Evolutionary conservation across 352 stramenopile genomes (phyloP), one percentile per base, ranked within the genome.

Genomic region (Saprolegnia parasitica): DNA sequence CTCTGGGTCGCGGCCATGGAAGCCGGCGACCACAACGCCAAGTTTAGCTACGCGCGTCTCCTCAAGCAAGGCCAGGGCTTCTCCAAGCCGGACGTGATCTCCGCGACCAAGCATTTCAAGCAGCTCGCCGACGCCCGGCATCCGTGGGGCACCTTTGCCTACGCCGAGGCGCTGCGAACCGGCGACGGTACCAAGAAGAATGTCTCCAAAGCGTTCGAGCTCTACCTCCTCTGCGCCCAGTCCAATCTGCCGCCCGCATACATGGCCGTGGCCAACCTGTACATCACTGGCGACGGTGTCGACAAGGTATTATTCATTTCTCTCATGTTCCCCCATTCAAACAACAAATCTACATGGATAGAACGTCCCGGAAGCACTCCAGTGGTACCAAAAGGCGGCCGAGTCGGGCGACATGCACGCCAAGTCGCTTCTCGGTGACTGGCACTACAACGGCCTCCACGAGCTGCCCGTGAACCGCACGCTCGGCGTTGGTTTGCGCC

Each of bases 261-360:
- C 76, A 80, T 91, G 65, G 91, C 92, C 46, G 81, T 95, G 42
- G 79, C 84, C 70, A 93, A 89, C 67, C 91, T 95, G 84, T 95
- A 92, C 68, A 78, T 74, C 10, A 77, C 74, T 9, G 86, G 86
- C 37, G 87, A 73, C 13, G 86, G 84, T 15, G 84, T 84, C 4
- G 46, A 76, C n/a, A 95, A 94, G 76, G 86, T 91, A 71, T 50
- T 24, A 32, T 15, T 24, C 13, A 6, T 60, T 26, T 65, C 16
- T 65, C 9, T 55, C 32, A 8, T 20, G 16, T 15, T 20, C 8
- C 20, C 32, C 24, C 56, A 42, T 21, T 66, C 61, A 40, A 57
- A 16, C 5, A 56, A 24, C 21, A 54, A 62, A 49, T 64, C 11
- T 0, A 46, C 45, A n/a, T 60, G 1, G 20, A 26, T 62, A 95